phyloP scores from a whole-genome alignment of 2,329 filamentous ascomycete genomes.

The Sclerotinia trifoliorum region DNA sequence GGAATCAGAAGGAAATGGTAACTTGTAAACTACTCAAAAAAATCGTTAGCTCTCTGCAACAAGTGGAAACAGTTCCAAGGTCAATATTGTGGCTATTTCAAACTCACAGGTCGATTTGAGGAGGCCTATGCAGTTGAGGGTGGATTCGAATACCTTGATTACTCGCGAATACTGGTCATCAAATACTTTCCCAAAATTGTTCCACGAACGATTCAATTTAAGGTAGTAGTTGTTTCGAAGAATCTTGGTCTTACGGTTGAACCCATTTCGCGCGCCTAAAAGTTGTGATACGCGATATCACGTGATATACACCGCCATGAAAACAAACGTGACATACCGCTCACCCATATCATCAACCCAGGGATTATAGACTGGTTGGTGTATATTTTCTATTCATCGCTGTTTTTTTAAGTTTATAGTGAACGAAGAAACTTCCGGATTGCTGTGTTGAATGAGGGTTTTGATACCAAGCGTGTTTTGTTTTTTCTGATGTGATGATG shows the following conservation, averaged over 20 bases:
- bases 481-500: no score
- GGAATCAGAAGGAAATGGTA: background rate
- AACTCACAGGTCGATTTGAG: background rate
- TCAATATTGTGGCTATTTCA: background rate
- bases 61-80: background rate
- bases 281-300: background rate
- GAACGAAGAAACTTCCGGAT: no score
- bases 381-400: no score
- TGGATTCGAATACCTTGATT: background rate
- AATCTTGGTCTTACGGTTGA: background rate
- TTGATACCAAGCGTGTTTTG: no score
- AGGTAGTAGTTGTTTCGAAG: no score
- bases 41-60: background rate
- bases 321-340: no score
- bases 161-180: background rate
- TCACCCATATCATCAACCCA: no score
- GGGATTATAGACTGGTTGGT: no score
- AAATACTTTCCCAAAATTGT: background rate
- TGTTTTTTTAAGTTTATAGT: no score
- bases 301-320: background rate
- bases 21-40: background rate
- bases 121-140: background rate
- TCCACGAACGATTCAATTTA: background rate
- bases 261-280: background rate
- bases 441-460: no score